Evolutionary conservation across 208 protist species (phyloP), one percentile per base, ranked within the genome.

Genomic region (Leishmania amazonensis): DNA sequence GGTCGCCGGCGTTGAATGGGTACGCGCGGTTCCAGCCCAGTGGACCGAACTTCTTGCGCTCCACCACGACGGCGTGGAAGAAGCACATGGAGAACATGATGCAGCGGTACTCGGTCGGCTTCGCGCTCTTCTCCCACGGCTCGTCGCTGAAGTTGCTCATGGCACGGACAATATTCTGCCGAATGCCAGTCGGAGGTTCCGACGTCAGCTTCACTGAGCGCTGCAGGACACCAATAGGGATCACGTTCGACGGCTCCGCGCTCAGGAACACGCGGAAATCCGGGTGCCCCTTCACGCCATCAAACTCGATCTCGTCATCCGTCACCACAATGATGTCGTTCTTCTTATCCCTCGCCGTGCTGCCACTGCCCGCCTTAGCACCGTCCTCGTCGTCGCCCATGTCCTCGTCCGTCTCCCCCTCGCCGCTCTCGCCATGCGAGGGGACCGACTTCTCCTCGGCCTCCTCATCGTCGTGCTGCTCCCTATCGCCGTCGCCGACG

Each of bases 151-250:
- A 99, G 85, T 97, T 96, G n/a, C 89, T 86, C 79, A 99, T 95
- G 28, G 99, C 98, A 83, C 98, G 95, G 51, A 98, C 91, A 89
- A 99, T 97, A 89, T 99, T 99, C 53, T 98, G 97, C 28, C 96
- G 93, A 65, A 99, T 97, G 85, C 99, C 99, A 15, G 93, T 95
- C 24, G 99, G 99, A 53, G 99, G 99, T 92, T 99, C 99, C 81
- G 99, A 99, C 24, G 99, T 99, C 75, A 99, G 90, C 91, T 99
- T 99, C 81, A 99, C 99, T n/a, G 95, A 99, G 58, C 93, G 93
- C 90, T 99, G 97, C 57, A 99, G 91, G 62, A 99, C 94, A 86
- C 98, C 99, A 79, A 99, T 98, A 28, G 99, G 98, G 80, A 99
- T 99, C 65, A 97, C 90, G n/a, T 88, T 81, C 8, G 95, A 98